Conservation (phyloP, 108 stramenopile genomes). For the Epithemia pelagica region DNA sequence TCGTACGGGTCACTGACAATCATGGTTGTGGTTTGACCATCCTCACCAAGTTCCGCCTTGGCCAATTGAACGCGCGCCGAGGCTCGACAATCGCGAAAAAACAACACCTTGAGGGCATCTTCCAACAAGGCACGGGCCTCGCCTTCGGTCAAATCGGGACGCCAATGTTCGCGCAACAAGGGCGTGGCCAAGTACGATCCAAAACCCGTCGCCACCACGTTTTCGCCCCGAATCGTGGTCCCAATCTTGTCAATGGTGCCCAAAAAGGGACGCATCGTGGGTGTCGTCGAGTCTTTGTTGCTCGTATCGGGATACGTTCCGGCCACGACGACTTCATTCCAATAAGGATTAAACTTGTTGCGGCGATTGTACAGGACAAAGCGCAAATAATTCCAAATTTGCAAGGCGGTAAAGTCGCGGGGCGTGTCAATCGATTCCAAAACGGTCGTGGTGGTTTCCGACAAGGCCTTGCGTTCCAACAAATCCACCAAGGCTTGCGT, state of each 20-base stretch:
- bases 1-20: constrained; percentile 86
- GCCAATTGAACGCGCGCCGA: constrained; percentile 93
- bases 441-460: constrained; percentile 45
- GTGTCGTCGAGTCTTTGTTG: constrained; percentile 19
- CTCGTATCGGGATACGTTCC: constrained; percentile 45
- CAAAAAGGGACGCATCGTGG: constrained; percentile 63
- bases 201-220: constrained; percentile 95
- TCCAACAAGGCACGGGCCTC: constrained; percentile 95
- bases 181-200: constrained; percentile 94
- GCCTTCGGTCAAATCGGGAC: constrained; percentile 81
- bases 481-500: constrained; percentile 81
- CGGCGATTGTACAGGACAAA: constrained; percentile 94
- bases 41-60: constrained; percentile 54
- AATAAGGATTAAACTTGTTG: constrained; percentile 96
- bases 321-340: constrained; percentile 94
- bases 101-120: constrained; percentile 95
- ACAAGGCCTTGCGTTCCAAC: constrained; percentile 70
- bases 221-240: constrained; percentile 86
- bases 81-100: constrained; percentile 95
- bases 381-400: constrained; percentile 81
- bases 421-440: constrained; percentile 50
- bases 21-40: not conserved
- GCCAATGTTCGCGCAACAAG: constrained; percentile 88
- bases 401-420: constrained; percentile 47
- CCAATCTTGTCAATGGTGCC: constrained; percentile 96